Evolutionary conservation across 2,329 filamentous ascomycete species (phyloP).

Genomic region (Cladosporium sp.): DNA sequence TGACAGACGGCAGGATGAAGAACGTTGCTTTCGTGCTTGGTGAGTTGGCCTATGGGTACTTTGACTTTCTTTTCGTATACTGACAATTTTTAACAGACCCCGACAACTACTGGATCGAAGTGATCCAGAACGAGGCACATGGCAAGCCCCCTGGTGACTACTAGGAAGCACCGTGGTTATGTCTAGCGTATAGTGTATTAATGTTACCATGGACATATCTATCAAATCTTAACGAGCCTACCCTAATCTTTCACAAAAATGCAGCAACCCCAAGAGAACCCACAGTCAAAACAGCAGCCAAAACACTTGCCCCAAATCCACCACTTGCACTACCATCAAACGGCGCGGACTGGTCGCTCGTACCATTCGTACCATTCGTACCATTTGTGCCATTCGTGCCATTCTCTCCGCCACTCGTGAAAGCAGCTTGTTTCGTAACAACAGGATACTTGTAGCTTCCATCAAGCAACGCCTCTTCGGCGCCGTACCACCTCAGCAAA

Average conservation of each 20-base stretch:
- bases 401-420: neutral
- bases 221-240: neutral
- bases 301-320: neutral
- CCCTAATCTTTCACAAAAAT: neutral
- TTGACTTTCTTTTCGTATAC: neutral
- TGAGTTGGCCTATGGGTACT: conserved; percentile 25
- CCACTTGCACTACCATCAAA: neutral
- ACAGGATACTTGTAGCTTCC: conserved; percentile 7
- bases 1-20: conserved; percentile 88
- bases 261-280: neutral
- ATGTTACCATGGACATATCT: neutral
- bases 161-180: neutral
- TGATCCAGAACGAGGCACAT: conserved; percentile 75
- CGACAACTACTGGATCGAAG: conserved; percentile 79
- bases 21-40: conserved; percentile 87
- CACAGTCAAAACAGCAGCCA: conserved; percentile 7
- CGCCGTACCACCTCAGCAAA: conserved; percentile 8
- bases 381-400: neutral
- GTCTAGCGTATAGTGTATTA: neutral
- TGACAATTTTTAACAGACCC: conserved; percentile 48
- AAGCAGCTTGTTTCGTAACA: conserved; percentile 14
- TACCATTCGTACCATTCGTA: neutral
- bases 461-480: conserved; percentile 1
- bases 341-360: neutral
- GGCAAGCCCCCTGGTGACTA: conserved; percentile 36